A percentile compares a stretch with the other conserved stretches of the same genome.
These are phyloP conservation scores for Echeveria elegans DNA, from an alignment of 164 flowering plant species.

Conservation along the genomic window DNA sequence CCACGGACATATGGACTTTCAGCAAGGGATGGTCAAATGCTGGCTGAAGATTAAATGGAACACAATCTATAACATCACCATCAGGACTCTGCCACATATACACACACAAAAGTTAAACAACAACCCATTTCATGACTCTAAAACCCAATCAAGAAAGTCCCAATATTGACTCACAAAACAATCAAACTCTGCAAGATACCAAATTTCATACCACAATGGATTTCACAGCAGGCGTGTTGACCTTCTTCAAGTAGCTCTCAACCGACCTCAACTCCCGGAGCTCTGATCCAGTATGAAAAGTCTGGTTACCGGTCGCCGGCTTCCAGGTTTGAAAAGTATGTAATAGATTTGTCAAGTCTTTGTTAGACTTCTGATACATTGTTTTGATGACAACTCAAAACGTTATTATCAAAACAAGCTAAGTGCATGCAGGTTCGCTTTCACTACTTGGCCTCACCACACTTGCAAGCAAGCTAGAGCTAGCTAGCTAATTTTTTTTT, in stretches of 20 bases:
- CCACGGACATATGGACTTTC: constrained; percentile 76
- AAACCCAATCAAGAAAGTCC: constrained; percentile 9
- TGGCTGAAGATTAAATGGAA: constrained; percentile 76
- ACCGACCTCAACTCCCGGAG: constrained; percentile 27
- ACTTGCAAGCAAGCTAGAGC: no score
- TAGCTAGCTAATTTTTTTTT: not conserved
- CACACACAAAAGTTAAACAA: constrained; percentile 13
- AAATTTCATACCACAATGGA: constrained; percentile 44
- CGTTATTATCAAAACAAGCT: no score
- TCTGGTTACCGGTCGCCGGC: constrained; percentile 20
- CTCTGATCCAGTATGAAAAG: constrained; percentile 31
- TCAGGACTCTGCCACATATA: constrained; percentile 70
- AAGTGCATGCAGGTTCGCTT: no score
- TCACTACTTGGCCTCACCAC: not conserved
- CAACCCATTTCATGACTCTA: constrained; percentile 3
- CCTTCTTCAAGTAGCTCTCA: constrained; percentile 32
- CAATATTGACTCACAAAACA: not conserved
- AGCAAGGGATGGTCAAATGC: constrained; percentile 97
- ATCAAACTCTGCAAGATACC: not conserved
- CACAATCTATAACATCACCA: constrained; percentile 94
- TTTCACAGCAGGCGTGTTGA: constrained; percentile 60
- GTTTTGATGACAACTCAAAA: no score
- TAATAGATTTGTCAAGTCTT: no score
- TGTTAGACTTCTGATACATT: no score
- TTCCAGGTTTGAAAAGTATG: no score